phyloP scores from a whole-genome alignment of 345 rosid species.

The Erucastrum elatum region DNA sequence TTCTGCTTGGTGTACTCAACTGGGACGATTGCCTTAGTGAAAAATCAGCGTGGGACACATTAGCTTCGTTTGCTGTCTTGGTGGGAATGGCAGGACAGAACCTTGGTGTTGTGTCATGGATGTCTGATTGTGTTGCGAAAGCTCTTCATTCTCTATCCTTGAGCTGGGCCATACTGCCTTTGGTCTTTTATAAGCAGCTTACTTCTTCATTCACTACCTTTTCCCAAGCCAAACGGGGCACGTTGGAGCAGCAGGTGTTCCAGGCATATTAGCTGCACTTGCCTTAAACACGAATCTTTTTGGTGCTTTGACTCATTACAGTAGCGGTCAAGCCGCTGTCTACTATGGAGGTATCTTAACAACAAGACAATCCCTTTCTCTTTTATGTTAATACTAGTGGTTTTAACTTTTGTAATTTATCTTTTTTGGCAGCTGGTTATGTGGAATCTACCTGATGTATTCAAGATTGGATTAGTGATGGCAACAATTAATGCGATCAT shows the following conservation, averaged over 20 bases:
- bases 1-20: conserved; percentile 82
- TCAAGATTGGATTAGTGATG: conserved; percentile 83
- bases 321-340: conserved; percentile 98
- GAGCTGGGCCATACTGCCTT: conserved; percentile 94
- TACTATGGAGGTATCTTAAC: conserved; percentile 75
- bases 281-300: conserved; percentile 92
- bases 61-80: conserved; percentile 91
- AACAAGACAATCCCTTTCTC: background rate
- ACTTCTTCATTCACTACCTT: conserved; percentile 88
- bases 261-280: conserved; percentile 70
- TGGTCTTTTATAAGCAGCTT: conserved; percentile 83
- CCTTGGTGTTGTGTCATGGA: conserved; percentile 86
- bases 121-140: conserved; percentile 75
- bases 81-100: conserved; percentile 94
- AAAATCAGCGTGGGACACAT: conserved; percentile 96
- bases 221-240: conserved; percentile 99
- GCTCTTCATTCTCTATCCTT: conserved; percentile 67
- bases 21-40: conserved; percentile 98
- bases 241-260: conserved; percentile 93
- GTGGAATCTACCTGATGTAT: conserved; percentile 82
- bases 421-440: conserved; percentile 70
- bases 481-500: conserved; percentile 65
- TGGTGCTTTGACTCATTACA: conserved; percentile 94
- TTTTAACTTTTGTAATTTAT: background rate
- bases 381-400: background rate